Evolutionary conservation across 345 rosid genomes (phyloP), one percentile per base, ranked within the genome.

Genomic region (Mangifera indica): DNA sequence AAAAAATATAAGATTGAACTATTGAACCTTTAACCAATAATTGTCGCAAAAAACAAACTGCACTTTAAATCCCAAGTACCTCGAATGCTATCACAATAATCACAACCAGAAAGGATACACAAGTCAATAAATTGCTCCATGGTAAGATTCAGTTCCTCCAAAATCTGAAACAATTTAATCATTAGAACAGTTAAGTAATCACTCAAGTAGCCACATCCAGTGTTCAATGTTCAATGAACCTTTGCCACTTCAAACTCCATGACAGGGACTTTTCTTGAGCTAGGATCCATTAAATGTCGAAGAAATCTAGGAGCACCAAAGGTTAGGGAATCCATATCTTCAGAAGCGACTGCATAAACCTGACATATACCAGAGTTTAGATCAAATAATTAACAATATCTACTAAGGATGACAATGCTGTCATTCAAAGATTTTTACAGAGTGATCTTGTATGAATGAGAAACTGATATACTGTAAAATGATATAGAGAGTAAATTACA

Each of bases 301-400:
- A 95, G 93, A 87, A 95, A 92, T 57, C 82, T 92, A 57, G 97
- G 82, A 81, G 98, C 96, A 69, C 99, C 97, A 81, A 95, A 95
- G 54, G 98, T 95, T 63, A 95, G 84, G 69, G 99, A 95, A 70
- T 92, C 99, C 99, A 95, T 95, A 76, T 95, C 99, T 84, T 95
- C 99, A 66, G 98, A 95, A 76, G 99, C 99, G 70, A 95, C 99
- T 25, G 87, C 99, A 76, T 95, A 95, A 73, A 89, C 98, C 99
- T 95, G 78, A 77, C 76, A 74, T 53, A 64, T 18, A 74, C 4
- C 49, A 22, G 53, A 63, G 2, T 25, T 65, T 46, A 37, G 53
- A 26, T 4, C 1, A 48, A 46, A 9, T 17, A 24, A 15, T 46
- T 48, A 24, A 7, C 3, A 46, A 21, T 40, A 32, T 65, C 62